phyloP scores from a whole-genome alignment of 1,284 basidiomycete species.

The Trichosporon faecale region DNA sequence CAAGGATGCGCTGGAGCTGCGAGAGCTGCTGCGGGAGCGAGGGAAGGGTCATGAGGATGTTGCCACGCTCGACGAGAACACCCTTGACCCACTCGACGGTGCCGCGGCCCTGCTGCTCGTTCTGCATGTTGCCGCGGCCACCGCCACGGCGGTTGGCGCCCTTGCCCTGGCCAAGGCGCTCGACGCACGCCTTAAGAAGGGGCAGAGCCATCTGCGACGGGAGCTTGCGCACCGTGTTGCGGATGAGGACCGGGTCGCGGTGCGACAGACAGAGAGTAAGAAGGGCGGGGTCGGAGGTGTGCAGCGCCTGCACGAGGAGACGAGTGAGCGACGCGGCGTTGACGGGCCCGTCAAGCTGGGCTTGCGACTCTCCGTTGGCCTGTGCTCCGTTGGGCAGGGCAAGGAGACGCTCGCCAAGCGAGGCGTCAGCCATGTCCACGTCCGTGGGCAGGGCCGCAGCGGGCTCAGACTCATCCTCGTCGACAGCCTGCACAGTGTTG shows the following conservation, averaged over 20 bases:
- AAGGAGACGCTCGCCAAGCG: conserved; percentile 79
- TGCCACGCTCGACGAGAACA: conserved; percentile 81
- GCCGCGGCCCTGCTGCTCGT: conserved; percentile 77
- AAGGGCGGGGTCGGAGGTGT: conserved; percentile 85
- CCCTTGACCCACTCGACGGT: conserved; percentile 86
- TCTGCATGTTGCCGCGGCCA: conserved; percentile 75
- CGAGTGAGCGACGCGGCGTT: conserved; percentile 87
- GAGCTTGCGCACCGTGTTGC: conserved; percentile 81
- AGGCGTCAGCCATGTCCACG: conserved; percentile 80
- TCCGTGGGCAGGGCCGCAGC: conserved; percentile 60
- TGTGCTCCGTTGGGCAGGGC: conserved; percentile 56
- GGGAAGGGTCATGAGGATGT: conserved; percentile 77
- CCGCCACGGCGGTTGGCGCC: conserved; percentile 58
- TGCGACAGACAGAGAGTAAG: conserved; percentile 84
- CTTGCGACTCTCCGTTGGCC: conserved; percentile 50
- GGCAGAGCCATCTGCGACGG: conserved; percentile 87
- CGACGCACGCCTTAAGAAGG: conserved; percentile 82
- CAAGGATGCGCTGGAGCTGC: conserved; percentile 76
- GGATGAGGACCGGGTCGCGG: conserved; percentile 74
- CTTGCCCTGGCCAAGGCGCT: conserved; percentile 79
- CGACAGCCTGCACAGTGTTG: conserved; percentile 33
- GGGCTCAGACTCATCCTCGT: conserved; percentile 39
- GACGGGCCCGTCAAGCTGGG: conserved; percentile 54
- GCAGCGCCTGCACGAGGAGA: conserved; percentile 91
- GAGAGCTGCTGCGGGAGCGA: conserved; percentile 62